Base-by-base conservation (phyloP, 2,329 filamentous ascomycete genomes). In the Colletotrichum costaricense region DNA sequence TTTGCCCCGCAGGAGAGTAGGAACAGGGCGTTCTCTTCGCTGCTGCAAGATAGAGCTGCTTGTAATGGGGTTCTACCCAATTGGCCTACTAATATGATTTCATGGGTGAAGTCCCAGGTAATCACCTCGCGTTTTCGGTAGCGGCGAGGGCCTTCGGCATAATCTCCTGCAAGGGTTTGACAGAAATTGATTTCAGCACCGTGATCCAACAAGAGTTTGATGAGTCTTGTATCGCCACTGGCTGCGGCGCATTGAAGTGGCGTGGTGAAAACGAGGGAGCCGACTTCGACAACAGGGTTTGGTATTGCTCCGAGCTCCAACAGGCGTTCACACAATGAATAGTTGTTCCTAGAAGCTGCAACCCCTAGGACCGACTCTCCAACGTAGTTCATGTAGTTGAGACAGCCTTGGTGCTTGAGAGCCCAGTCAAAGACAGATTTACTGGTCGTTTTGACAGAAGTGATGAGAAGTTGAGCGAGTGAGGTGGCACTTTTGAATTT, bases 21-120 rank as follows among this genome's bases (percentile, higher is more conserved):
- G 5, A 22, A 14, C 0, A 55, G 0, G 0, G 24, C 26, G 0
- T 11, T 54, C 0, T 42, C 24, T 1, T 33, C 1, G 0, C 22
- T 66, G 0, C 8, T 6, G 2, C 55, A 63, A 3, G 54, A 24
- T 2, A 70, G 11, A 1, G 62, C 68, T 14, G 68, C 30, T 6
- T 71, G 68, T 3, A 71, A 16, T 1, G 63, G 22, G 1, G 68
- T 71, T 14, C 4, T 35, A 0, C 68, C 68, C 3, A 70, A 5
- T 3, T 5, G 24, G 7, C 58, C 42, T 2, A 59, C 7, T 1
- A 1, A 3, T n/a, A 46, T 7, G 42, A 0, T 4, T 1, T 9
- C 5, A 16, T 8, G 3, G 1, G 2, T 1, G 42, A 3, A 5
- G 16, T 0, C 42, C 14, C 0, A 6, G 1, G 19, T 46, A 7